phyloP scores from a whole-genome alignment of 2,329 filamentous ascomycete genomes.

The Alternaria sp. region DNA sequence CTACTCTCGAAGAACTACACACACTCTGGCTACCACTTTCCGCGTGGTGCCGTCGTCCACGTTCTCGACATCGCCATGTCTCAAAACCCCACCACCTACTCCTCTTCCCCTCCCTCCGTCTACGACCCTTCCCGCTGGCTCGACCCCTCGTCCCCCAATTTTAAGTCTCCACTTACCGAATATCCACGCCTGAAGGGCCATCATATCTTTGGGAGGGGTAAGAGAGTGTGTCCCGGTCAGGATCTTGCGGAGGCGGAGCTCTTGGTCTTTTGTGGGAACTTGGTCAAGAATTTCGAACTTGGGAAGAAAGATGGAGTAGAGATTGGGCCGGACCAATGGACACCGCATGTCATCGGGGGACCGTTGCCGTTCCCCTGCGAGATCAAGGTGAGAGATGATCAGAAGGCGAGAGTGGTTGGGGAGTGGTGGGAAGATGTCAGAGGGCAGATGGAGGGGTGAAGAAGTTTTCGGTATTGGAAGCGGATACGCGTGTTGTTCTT shows the following conservation, averaged over 20 bases:
- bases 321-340: neutral
- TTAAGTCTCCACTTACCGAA: neutral
- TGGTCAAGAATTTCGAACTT: neutral
- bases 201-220: neutral
- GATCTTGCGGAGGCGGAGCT: neutral
- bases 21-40: neutral
- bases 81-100: neutral
- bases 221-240: neutral
- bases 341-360: neutral
- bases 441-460: neutral
- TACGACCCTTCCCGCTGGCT: neutral
- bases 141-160: neutral
- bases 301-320: neutral
- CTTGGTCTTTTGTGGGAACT: neutral
- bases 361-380: neutral
- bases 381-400: neutral
- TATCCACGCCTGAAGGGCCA: neutral
- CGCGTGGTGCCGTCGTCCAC: neutral
- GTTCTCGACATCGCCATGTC: neutral
- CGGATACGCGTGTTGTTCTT: neutral
- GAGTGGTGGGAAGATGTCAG: neutral
- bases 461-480: neutral
- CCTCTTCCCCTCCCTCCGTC: neutral
- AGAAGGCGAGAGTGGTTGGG: neutral
- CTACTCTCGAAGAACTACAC: neutral